Percentiles rank a stretch among this genome's conserved stretches.
These are phyloP conservation scores for Clathrospora elynae DNA, from an alignment of 2,329 filamentous ascomycete genomes.

Conservation along the genomic window DNA sequence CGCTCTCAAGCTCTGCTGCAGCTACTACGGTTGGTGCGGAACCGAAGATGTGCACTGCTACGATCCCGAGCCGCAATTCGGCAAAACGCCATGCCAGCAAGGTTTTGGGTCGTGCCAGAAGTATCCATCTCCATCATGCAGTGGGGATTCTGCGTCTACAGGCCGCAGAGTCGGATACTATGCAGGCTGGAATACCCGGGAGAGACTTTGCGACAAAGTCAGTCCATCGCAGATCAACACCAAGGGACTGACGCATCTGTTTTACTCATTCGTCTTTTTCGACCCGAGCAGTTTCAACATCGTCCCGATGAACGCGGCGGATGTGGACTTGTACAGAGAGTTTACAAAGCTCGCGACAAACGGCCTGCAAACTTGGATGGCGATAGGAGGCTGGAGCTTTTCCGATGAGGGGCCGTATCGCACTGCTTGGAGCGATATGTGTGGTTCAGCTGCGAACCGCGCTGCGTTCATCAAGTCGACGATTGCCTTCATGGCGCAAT, in stretches of 20 bases:
- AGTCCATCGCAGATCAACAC: conserved; percentile 37
- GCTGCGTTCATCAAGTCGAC: conserved; percentile 47
- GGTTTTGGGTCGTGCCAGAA: conserved; percentile 46
- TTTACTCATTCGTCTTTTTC: conserved; percentile 33
- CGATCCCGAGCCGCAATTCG: no score
- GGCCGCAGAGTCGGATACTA: conserved; percentile 49
- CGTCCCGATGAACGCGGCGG: conserved; percentile 16
- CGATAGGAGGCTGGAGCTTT: conserved; percentile 52
- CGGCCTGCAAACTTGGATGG: conserved; percentile 46
- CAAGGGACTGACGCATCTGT: conserved; percentile 41
- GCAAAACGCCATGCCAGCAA: conserved; percentile 37
- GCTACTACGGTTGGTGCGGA: no score
- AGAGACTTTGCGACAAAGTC: neutral
- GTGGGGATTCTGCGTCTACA: conserved; percentile 23
- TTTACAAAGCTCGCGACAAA: conserved; percentile 42
- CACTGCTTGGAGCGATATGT: conserved; percentile 38
- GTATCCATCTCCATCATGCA: conserved; percentile 31
- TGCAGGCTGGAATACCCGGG: conserved; percentile 31
- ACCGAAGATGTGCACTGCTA: no score
- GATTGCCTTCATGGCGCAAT: conserved; percentile 47
- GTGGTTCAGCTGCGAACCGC: conserved; percentile 23
- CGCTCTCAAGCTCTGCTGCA: no score
- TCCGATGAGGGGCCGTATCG: conserved; percentile 42
- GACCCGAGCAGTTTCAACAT: conserved; percentile 31
- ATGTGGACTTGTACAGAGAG: conserved; percentile 25